Conservation (phyloP, 805 yeast species). For the Yarrowia sp. region DNA sequence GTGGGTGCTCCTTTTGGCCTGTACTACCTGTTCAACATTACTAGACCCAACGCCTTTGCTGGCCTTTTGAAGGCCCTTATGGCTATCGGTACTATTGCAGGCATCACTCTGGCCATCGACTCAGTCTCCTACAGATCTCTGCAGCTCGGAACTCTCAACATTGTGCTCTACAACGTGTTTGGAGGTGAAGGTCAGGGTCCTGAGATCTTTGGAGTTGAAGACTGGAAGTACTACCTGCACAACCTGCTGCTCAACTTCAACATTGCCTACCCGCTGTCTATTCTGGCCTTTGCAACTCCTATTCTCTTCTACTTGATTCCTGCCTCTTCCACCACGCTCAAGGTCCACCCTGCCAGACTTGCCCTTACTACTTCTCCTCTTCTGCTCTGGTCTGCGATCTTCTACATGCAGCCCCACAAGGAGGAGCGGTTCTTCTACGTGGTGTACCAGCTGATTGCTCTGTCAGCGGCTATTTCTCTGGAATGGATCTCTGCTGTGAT, state of each 20-base stretch:
- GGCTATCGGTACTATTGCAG: slow-evolving; percentile 42
- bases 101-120: slow-evolving; percentile 52
- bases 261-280: slow-evolving; percentile 50
- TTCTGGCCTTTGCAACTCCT: slow-evolving; percentile 32
- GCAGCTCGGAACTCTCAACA: slow-evolving; percentile 79
- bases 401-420: slow-evolving; percentile 82
- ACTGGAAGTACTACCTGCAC: slow-evolving; percentile 69
- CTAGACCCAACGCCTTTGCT: slow-evolving; percentile 41
- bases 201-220: slow-evolving; percentile 87
- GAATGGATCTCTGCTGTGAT: slow-evolving; percentile 41
- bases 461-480: slow-evolving; percentile 65
- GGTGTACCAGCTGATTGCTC: slow-evolving; percentile 70
- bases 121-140: slow-evolving; percentile 65
- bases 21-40: slow-evolving; percentile 44
- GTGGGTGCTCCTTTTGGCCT: slow-evolving; percentile 67
- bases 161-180: slow-evolving; percentile 81
- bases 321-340: not conserved
- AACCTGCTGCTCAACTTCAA: slow-evolving; percentile 81
- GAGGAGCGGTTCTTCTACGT: slow-evolving; percentile 93
- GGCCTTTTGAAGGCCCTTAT: slow-evolving; percentile 42
- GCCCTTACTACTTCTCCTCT: slow-evolving; percentile 54
- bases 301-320: slow-evolving; percentile 9
- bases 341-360: slow-evolving; percentile 41
- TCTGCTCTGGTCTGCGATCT: slow-evolving; percentile 68
- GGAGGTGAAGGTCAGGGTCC: slow-evolving; percentile 81